Evolutionary conservation across 192 early-diverging fungal species (phyloP), one percentile per base, ranked within the genome.

Genomic region (Linnemannia elongata): DNA sequence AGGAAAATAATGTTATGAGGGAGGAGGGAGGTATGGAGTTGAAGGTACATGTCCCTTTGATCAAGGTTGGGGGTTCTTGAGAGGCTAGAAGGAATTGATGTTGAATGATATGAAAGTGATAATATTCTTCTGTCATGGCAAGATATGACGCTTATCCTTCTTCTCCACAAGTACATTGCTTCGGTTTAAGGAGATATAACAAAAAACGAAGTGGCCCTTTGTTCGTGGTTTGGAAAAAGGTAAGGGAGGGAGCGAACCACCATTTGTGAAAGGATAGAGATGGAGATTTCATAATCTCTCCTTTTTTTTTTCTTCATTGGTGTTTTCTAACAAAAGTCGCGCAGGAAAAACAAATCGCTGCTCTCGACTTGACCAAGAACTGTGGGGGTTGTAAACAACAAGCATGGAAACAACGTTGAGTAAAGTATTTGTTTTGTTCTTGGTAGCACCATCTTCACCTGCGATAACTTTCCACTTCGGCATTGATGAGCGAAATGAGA

Each of bases 1-100:
- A 60, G 30, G 13, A 30, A 33, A 30, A 1, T 33, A 63, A 63
- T 30, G 33, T 63, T 39, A 18, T 57, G 8, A 57, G 41, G 22
- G 20, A 30, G 60, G 60, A 66, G 12, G 8, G 60, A 27, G n/a
- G 60, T 27, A 66, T 66, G 60, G 27, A 66, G 15, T 9, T 3
- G 27, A 15, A 66, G n/a, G 60, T 72, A 72, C 70, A 41, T 72
- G 70, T 72, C 42, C 15, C 27, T 72, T 42, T 72, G 35, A 41
- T 42, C 70, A 72, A 41, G 70, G 38, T 41, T 70, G 35, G 33
- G 30, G n/a, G 38, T 38, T 42, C 38, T 42, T 42, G 42, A 7
- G 20, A 35, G 18, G 69, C 2, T 2, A 17, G 22, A 72, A 72
- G 22, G n/a, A 8, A 1, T 22, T 24, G 41, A 39, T 72, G 35